Conservation (phyloP, 2,329 filamentous ascomycete species). For the Rhexocercosporidium sp. region DNA sequence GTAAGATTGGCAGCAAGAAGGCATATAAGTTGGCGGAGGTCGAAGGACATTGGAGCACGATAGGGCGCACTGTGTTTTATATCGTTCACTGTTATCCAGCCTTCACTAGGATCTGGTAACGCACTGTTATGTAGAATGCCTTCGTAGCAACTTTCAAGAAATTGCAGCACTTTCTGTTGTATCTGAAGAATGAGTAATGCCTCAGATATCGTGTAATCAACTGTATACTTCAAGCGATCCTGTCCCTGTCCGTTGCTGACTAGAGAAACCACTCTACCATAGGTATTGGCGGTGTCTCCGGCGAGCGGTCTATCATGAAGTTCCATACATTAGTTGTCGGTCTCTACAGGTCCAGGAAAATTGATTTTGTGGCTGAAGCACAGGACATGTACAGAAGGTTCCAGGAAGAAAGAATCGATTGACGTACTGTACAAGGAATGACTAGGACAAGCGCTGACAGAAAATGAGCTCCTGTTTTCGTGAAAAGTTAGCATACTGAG, state of each 20-base stretch:
- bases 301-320: not conserved
- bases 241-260: not conserved
- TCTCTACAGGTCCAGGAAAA: not conserved
- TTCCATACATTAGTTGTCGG: not conserved
- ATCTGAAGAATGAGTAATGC: not conserved
- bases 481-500: not conserved
- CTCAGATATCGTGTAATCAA: not conserved
- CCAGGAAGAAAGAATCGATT: not conserved
- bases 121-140: not conserved
- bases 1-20: not conserved
- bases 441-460: not conserved
- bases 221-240: not conserved
- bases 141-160: conserved; percentile 2
- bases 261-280: not conserved
- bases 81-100: not conserved
- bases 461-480: not conserved
- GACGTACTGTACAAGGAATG: conserved; percentile 6
- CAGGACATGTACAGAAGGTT: not conserved
- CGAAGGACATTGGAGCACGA: not conserved
- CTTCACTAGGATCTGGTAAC: not conserved
- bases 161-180: conserved; percentile 1
- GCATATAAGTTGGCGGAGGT: not conserved
- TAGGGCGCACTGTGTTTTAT: not conserved
- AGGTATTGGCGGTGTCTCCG: not conserved
- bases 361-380: not conserved